phyloP scores from a whole-genome alignment of 2,329 filamentous ascomycete species.

The Sphaerulina populicola region DNA sequence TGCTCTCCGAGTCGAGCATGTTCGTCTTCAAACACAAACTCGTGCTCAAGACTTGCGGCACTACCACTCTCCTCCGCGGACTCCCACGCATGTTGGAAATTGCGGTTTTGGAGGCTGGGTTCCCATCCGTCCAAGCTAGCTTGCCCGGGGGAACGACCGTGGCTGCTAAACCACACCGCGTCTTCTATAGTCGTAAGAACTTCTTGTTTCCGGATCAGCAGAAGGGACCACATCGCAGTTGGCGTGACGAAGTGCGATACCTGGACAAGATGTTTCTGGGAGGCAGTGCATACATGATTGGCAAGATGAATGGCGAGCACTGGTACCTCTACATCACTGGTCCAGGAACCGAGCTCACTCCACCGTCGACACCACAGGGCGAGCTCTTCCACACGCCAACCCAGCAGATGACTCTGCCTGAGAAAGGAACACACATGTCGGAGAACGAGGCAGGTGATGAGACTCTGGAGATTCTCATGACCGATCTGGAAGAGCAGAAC shows the following conservation, averaged over 20 bases:
- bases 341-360: constrained; percentile 69
- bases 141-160: constrained; percentile 59
- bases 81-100: constrained; percentile 88
- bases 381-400: constrained; percentile 50
- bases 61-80: constrained; percentile 83
- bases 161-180: constrained; percentile 81
- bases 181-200: constrained; percentile 99
- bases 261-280: constrained; percentile 85
- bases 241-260: constrained; percentile 89
- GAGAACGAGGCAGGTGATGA: constrained; percentile 51
- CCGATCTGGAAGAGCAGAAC: constrained; percentile 58
- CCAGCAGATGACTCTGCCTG: constrained; percentile 51
- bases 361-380: constrained; percentile 63
- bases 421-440: constrained; percentile 39
- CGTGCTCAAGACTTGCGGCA: constrained; percentile 96
- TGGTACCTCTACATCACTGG: constrained; percentile 98
- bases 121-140: constrained; percentile 66
- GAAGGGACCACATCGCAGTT: constrained; percentile 89
- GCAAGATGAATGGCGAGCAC: constrained; percentile 99
- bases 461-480: constrained; percentile 64
- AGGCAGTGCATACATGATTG: constrained; percentile 97
- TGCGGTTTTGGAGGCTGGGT: constrained; percentile 78
- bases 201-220: constrained; percentile 94
- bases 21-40: constrained; percentile 99
- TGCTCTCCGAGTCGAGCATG: constrained; percentile 98